phyloP scores from a whole-genome alignment of 495 filamentous ascomycete genomes.

The Melanomma pulvis-pyrius region DNA sequence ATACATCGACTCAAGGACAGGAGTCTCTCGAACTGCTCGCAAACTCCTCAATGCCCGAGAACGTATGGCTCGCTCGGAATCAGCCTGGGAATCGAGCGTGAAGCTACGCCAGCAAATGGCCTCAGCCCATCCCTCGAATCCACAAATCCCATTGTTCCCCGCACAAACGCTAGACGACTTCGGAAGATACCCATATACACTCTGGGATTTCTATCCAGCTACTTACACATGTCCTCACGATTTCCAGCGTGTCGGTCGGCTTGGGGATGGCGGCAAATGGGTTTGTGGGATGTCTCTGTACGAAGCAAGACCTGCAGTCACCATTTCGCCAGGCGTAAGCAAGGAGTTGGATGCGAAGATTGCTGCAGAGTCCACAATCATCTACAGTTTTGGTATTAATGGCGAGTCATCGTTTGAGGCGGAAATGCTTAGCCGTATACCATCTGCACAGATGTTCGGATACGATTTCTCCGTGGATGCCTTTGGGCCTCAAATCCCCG shows the following conservation, averaged over 20 bases:
- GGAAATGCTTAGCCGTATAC: conserved; percentile 40
- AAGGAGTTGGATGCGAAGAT: background rate
- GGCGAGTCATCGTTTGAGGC: conserved; percentile 44
- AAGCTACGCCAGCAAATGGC: conserved; percentile 10
- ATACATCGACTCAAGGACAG: background rate
- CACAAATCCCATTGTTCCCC: conserved; percentile 12
- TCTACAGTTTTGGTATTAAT: conserved; percentile 44
- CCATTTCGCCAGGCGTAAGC: background rate
- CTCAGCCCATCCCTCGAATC: background rate
- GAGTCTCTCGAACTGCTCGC: background rate
- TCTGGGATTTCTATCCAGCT: conserved; percentile 45
- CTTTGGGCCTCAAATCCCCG: conserved; percentile 31
- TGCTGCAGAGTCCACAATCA: conserved; percentile 19
- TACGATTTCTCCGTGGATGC: conserved; percentile 42
- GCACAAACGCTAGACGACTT: conserved; percentile 8
- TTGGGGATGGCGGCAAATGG: conserved; percentile 45
- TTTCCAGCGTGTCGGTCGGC: conserved; percentile 40
- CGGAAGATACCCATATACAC: conserved; percentile 38
- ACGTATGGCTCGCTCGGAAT: conserved; percentile 5
- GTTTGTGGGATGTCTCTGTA: conserved; percentile 42
- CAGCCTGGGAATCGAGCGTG: conserved; percentile 3
- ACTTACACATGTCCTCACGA: conserved; percentile 42
- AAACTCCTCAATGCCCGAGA: background rate
- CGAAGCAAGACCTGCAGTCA: conserved; percentile 24
- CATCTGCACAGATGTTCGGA: conserved; percentile 40